phyloP scores from a whole-genome alignment of 495 filamentous ascomycete genomes.

The Haplographium delicatum region DNA sequence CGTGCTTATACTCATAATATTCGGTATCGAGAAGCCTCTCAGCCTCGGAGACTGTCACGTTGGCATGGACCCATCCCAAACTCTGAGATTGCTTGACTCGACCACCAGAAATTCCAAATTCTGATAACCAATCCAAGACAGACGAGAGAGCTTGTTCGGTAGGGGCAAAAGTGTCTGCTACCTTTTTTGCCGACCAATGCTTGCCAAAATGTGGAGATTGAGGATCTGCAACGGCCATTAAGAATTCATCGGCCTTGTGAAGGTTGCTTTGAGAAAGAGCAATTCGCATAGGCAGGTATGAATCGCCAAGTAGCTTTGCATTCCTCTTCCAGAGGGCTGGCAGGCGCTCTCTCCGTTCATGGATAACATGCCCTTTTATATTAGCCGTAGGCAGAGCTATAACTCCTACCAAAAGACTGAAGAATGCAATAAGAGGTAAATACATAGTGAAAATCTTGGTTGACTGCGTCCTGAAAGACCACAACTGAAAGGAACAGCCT shows the following conservation, averaged over 20 bases:
- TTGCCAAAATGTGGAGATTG: slow-evolving; percentile 19
- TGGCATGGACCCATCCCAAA: slow-evolving; percentile 25
- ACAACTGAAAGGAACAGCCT: neutral
- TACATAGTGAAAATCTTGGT: slow-evolving; percentile 5
- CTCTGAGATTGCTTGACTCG: slow-evolving; percentile 15
- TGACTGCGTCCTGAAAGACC: neutral
- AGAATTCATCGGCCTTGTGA: slow-evolving; percentile 41
- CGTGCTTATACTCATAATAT: slow-evolving; percentile 52
- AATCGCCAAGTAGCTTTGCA: slow-evolving; percentile 8
- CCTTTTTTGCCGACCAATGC: slow-evolving; percentile 16
- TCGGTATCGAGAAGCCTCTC: slow-evolving; percentile 53
- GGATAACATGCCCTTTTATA: slow-evolving; percentile 15
- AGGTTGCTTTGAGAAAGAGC: slow-evolving; percentile 47
- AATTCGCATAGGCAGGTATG: slow-evolving; percentile 42
- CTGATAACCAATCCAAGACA: slow-evolving; percentile 5
- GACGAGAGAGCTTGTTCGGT: neutral
- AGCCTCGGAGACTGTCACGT: slow-evolving; percentile 44
- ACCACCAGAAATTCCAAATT: slow-evolving; percentile 2
- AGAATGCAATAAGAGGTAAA: slow-evolving; percentile 12
- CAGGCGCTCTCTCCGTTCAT: slow-evolving; percentile 13
- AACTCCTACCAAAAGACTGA: slow-evolving; percentile 9
- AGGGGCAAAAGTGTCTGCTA: slow-evolving; percentile 17
- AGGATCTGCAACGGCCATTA: slow-evolving; percentile 41
- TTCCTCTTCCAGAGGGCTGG: slow-evolving; percentile 12
- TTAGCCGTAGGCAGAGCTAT: slow-evolving; percentile 14